Evolutionary conservation across 805 yeast genomes (phyloP), one percentile per base, ranked within the genome.

Genomic region (Teunomyces barrocoloradensis): DNA sequence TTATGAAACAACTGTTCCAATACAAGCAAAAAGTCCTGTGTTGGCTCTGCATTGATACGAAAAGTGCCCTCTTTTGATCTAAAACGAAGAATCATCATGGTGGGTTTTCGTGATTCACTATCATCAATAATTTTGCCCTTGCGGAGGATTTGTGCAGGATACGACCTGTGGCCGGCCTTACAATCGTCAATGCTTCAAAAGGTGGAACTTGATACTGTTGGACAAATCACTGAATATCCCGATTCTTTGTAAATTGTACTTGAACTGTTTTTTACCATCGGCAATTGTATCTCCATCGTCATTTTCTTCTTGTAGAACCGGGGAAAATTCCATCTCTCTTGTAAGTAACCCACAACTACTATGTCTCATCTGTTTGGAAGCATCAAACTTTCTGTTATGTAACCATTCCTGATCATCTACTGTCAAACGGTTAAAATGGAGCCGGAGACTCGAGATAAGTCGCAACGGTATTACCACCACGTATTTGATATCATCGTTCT

Each of bases 21-120:
- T 0, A 80, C 78, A 0, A 55, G 54, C 3, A 65, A 59, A 50
- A 87, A 81, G 6, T 69, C 68, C 17, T 72, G 74, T 1, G 56
- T 42, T 3, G 71, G 66, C 21, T 80, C 80, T 25, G 79, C 80
- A 21, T 69, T 62, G 30, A 87, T 77, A 46, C 98, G 78, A 61
- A 80, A 81, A 79, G 82, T 85, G 6, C 98, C 98, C 55, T 87
- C 87, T 58, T 81, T 88, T 25, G 94, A 75, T 59, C 96, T 78
- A 66, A 94, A 89, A 59, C 99, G 69, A 55, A 91, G 60, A 46
- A 70, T 66, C 66, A 64, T 54, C 20, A 38, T 30, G 30, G 28
- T 43, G 32, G 36, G 36, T 17, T 39, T 17, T 21, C n/a, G 12
- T 15, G 11, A n/a, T 29, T 13, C 12, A n/a, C 18, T 25, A 27